Conservation (phyloP, 345 rosid genomes). For the Psidium guajava region DNA sequence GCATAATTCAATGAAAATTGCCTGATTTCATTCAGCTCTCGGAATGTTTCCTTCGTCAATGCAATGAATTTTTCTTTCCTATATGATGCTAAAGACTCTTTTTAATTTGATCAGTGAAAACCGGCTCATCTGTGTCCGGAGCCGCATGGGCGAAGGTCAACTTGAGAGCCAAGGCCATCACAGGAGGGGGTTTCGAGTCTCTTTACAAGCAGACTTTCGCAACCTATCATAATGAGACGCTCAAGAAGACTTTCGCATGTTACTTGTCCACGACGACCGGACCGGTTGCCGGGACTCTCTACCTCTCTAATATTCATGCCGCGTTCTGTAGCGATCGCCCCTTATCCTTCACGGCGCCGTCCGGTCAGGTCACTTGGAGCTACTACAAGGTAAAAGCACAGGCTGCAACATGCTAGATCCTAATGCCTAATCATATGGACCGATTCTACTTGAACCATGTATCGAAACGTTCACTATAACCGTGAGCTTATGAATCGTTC, state of each 20-base stretch:
- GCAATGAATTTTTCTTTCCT: not conserved
- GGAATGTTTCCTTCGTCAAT: not conserved
- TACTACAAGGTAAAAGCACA: slow-evolving; percentile 33
- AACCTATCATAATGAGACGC: slow-evolving; percentile 26
- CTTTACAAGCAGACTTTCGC: slow-evolving; percentile 39
- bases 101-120: slow-evolving; percentile 20
- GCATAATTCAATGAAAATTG: not conserved
- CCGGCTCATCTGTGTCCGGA: slow-evolving; percentile 32
- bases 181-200: slow-evolving; percentile 49
- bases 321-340: slow-evolving; percentile 67
- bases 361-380: slow-evolving; percentile 52
- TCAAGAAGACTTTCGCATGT: slow-evolving; percentile 45
- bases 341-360: slow-evolving; percentile 37
- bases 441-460: not conserved
- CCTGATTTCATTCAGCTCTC: not conserved
- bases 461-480: not conserved
- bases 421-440: not conserved
- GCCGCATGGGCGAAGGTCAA: slow-evolving; percentile 61
- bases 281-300: slow-evolving; percentile 51
- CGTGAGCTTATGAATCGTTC: not conserved
- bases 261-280: slow-evolving; percentile 50
- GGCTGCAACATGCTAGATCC: not conserved
- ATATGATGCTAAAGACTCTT: not conserved
- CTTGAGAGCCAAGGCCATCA: slow-evolving; percentile 37
- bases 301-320: slow-evolving; percentile 33